Evolutionary conservation across 169 alveolate genomes (phyloP), one percentile per base, ranked within the genome.

Genomic region (Cytauxzoon felis): DNA sequence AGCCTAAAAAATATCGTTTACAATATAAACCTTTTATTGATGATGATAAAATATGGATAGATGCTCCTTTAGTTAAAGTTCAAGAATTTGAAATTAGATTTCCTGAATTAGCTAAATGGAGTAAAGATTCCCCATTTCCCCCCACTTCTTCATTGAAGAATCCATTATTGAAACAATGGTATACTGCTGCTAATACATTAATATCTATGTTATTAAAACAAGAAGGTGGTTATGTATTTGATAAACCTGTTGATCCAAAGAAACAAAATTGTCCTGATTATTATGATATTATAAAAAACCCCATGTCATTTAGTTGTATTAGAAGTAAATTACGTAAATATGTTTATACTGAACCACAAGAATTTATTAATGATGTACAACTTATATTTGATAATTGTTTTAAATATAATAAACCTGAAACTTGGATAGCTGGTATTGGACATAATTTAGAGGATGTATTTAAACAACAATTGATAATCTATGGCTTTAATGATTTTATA

Each of bases 211-310:
- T 89, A 68, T 72, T 85, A 38, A 89, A 88, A 57, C 91, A 89
- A 62, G 93, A 89, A 43, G 96, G 96, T 0, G 95, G 94, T 19
- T 91, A 91, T 80, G 91, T 91, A 11, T 91, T 91, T 48, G 96
- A 91, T 59, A 82, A 71, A 59, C 93, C 93, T 18, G 96, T 91
- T 9, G 96, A 91, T 67, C 84, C 93, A 6, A 91, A 91, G 67
- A 88, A 86, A 49, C 92, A 89, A 63, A 89, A 89, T 57, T 90
- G 93, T 49, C 95, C 96, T 3, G 96, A 90, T 64, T 91, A 91
- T 66, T 91, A 91, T 72, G 94, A 90, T 69, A 89, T 91, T 32
- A 82, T 91, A 32, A 87, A 80, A 41, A 83, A 85, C 49, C 96
- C 96, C 2, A 91, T 91, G 93, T 91, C 94, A 1, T 84, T 88